Evolutionary conservation across 2,329 filamentous ascomycete genomes (phyloP).

Genomic region (Scopulariopsis brevicaulis): DNA sequence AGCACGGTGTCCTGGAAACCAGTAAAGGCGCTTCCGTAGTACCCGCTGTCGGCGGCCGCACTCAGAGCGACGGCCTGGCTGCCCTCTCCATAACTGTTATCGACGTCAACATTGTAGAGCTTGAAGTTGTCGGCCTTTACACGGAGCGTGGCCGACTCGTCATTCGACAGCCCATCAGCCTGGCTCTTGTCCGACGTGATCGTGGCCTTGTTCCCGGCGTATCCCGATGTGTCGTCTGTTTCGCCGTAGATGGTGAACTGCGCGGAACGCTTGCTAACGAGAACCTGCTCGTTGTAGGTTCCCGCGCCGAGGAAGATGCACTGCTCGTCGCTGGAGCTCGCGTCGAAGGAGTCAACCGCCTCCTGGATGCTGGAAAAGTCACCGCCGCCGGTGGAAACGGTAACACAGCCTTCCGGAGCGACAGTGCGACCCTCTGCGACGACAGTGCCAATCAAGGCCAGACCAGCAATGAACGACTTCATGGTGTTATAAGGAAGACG

Average conservation of each 20-base stretch:
- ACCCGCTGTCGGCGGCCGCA: slow-evolving; percentile 12
- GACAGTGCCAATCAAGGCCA: slow-evolving; percentile 1
- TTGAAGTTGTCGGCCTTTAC: slow-evolving; percentile 37
- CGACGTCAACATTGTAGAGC: slow-evolving; percentile 50
- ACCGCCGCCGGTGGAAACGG: slow-evolving; percentile 15
- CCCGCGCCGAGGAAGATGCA: slow-evolving; percentile 28
- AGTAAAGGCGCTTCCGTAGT: slow-evolving; percentile 29
- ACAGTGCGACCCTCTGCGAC: slow-evolving; percentile 15
- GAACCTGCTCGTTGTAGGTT: slow-evolving; percentile 49
- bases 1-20: slow-evolving; percentile 40
- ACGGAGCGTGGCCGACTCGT: slow-evolving; percentile 34
- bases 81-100: slow-evolving; percentile 32
- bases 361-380: slow-evolving; percentile 14
- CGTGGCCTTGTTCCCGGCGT: slow-evolving; percentile 45
- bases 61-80: slow-evolving; percentile 34
- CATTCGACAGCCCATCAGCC: slow-evolving; percentile 23
- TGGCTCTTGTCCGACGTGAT: slow-evolving; percentile 22
- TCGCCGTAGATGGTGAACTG: slow-evolving; percentile 48
- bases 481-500: background rate
- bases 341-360: slow-evolving; percentile 11
- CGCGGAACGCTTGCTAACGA: slow-evolving; percentile 33
- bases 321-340: slow-evolving; percentile 14
- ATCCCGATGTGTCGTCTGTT: slow-evolving; percentile 38
- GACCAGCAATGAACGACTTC: background rate
- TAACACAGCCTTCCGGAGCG: slow-evolving; percentile 17